A percentile compares a stretch with the other conserved stretches of the same genome.
These are phyloP conservation scores for Lagenidium sp. DNA, from an alignment of 352 stramenopile genomes.

Conservation along the genomic window DNA sequence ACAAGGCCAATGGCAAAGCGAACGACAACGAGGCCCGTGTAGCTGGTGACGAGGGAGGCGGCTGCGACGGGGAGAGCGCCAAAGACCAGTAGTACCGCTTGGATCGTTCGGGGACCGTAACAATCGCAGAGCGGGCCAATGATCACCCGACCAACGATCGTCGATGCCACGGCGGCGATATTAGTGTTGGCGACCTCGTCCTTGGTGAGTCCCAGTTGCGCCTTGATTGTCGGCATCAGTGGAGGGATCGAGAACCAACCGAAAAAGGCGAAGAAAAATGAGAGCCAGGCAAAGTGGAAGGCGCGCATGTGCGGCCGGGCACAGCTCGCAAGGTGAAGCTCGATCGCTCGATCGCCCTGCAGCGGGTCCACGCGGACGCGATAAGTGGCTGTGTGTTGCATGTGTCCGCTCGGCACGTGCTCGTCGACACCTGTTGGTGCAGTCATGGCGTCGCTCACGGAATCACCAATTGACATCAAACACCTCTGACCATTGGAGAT, in stretches of 20 bases:
- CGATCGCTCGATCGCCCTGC: slow-evolving; percentile 24
- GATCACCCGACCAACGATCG: slow-evolving; percentile 86
- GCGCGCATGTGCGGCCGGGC: slow-evolving; percentile 88
- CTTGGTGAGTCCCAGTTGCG: slow-evolving; percentile 70
- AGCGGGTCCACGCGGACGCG: slow-evolving; percentile 13
- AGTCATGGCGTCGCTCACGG: too few relatives aligned
- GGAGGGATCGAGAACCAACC: slow-evolving; percentile 93
- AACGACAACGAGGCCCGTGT: slow-evolving; percentile 63
- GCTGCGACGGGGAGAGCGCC: slow-evolving; percentile 81
- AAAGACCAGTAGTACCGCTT: slow-evolving; percentile 64
- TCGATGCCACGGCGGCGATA: slow-evolving; percentile 84
- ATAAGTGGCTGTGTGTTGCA: too few relatives aligned
- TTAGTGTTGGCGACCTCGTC: slow-evolving; percentile 89
- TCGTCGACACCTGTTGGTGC: too few relatives aligned
- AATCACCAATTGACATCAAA: too few relatives aligned
- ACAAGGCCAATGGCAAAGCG: slow-evolving; percentile 93
- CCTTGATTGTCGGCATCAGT: slow-evolving; percentile 87
- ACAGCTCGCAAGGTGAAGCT: slow-evolving; percentile 62
- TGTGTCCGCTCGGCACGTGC: too few relatives aligned
- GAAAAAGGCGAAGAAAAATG: slow-evolving; percentile 94
- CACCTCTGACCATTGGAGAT: too few relatives aligned
- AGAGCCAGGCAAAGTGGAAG: slow-evolving; percentile 90
- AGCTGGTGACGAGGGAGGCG: slow-evolving; percentile 74
- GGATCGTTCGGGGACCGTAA: slow-evolving; percentile 82
- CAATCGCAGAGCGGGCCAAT: slow-evolving; percentile 89